Base-by-base conservation (phyloP, 768 basidiomycete genomes). In the Gyrodon lividus region DNA sequence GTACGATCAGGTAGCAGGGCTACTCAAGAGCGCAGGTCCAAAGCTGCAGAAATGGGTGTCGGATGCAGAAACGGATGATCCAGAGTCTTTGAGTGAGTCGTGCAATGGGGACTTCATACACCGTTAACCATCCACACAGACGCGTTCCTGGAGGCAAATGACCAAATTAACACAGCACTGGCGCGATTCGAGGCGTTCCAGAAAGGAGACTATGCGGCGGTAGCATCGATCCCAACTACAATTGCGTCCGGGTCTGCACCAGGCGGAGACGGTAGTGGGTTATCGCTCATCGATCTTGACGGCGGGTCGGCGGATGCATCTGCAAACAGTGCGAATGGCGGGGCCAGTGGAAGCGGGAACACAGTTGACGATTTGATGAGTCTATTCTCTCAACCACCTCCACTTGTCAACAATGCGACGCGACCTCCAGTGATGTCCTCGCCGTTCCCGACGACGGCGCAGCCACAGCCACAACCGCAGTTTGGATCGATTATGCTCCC, bases 31-130 rank as follows among this genome's bases (percentile, higher is more conserved):
- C 40, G 94, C 95, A 2, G 80, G 94, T 42, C 97, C 97, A 0
- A 98, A 89, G 73, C 81, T 98, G 40, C 97, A 99, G 70, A 96
- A 93, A 63, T 98, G 97, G 96, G 90, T 98, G 51, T 91, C 89
- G 9, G 93, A 98, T 59, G 93, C 92, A 16, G 88, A 93, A 61
- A 77, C 84, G 2, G 87, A 93, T 35, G 92, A 95, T 69, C 82
- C 92, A 3, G 92, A 94, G 57, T 89, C 92, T 28, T 81, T 98
- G 58, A 89, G 92, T 94, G 61, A 53, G 80, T 70, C 28, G 22
- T 8, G 6, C 17, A 38, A 5, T 10, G 26, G 20, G 20, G 33
- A 3, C 12, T 24, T 12, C 20, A 42, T 20, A 6, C 28, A 19
- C 17, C 37, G 17, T 44, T 41, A 40, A 54, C 34, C 30, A 52